Conservation (phyloP, 345 rosid species). For the Lagerstroemia speciosa region DNA sequence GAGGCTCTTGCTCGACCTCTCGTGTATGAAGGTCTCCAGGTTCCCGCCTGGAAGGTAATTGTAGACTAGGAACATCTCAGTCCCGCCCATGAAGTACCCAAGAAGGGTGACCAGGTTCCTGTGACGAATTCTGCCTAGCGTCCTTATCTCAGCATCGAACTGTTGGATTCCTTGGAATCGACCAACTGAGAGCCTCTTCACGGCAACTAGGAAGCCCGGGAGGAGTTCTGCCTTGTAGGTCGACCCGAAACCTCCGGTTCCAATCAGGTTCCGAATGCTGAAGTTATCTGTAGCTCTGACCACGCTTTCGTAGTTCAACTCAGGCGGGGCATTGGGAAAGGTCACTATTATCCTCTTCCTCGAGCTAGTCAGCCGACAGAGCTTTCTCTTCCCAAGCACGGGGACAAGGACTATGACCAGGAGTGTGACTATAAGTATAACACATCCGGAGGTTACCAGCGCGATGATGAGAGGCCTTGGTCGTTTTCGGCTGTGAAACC, state of each 20-base stretch:
- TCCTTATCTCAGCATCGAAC: constrained; percentile 63
- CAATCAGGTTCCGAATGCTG: constrained; percentile 46
- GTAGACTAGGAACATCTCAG: constrained; percentile 57
- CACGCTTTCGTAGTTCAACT: constrained; percentile 43
- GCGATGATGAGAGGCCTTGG: constrained; percentile 22
- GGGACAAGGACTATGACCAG: constrained; percentile 15
- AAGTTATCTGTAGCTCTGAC: constrained; percentile 50
- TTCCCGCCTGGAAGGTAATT: constrained; percentile 67
- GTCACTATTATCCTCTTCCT: constrained; percentile 41
- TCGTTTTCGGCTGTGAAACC: constrained; percentile 13
- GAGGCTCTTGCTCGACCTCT: constrained; percentile 23
- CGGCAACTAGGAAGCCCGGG: constrained; percentile 52
- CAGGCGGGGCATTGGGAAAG: constrained; percentile 47
- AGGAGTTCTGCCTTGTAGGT: constrained; percentile 58
- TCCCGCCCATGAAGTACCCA: constrained; percentile 46
- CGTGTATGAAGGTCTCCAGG: constrained; percentile 58
- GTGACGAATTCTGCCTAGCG: constrained; percentile 51
- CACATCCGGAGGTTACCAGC: constrained; percentile 25
- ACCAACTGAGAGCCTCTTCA: constrained; percentile 54
- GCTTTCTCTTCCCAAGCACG: constrained; percentile 23
- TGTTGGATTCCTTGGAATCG: constrained; percentile 56
- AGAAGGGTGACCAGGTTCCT: constrained; percentile 58
- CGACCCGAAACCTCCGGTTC: constrained; percentile 63
- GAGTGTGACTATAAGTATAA: constrained; percentile 20
- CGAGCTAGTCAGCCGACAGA: constrained; percentile 16